These are phyloP conservation scores for Yamadazyma philogaea DNA, from an alignment of 805 yeast species.

Conservation along the genomic window DNA sequence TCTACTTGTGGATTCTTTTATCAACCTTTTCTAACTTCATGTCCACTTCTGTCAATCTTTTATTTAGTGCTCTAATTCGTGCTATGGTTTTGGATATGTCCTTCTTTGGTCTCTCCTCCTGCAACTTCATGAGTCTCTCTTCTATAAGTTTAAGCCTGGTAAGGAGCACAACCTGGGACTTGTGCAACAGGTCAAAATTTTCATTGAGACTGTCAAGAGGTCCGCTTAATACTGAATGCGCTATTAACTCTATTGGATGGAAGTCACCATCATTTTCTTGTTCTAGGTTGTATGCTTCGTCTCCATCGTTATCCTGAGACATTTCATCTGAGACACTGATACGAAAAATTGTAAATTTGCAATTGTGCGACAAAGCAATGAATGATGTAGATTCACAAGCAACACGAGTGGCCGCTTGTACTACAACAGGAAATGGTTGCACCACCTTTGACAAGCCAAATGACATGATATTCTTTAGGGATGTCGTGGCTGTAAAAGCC, in stretches of 20 bases:
- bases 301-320: neutral
- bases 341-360: neutral
- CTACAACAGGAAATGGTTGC: neutral
- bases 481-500: constrained; percentile 45
- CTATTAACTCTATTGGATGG: constrained; percentile 60
- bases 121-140: constrained; percentile 25
- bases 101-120: constrained; percentile 11
- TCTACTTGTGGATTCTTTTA: constrained; percentile 23
- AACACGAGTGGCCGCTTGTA: neutral
- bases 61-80: constrained; percentile 29
- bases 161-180: constrained; percentile 53
- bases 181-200: constrained; percentile 50
- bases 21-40: constrained; percentile 37
- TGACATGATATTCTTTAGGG: constrained; percentile 28
- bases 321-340: neutral
- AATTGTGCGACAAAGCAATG: neutral
- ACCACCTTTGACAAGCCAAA: neutral
- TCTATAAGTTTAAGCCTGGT: constrained; percentile 47
- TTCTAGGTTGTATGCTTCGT: neutral
- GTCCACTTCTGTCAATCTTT: constrained; percentile 24
- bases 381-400: neutral
- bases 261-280: constrained; percentile 25
- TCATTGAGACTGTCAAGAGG: constrained; percentile 51
- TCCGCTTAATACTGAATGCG: constrained; percentile 53
- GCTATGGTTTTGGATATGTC: constrained; percentile 18